A percentile compares a stretch with the other conserved stretches of the same genome.
Evolutionary conservation across 2,329 filamentous ascomycete species (phyloP).

Genomic region (Diatrype stigma): DNA sequence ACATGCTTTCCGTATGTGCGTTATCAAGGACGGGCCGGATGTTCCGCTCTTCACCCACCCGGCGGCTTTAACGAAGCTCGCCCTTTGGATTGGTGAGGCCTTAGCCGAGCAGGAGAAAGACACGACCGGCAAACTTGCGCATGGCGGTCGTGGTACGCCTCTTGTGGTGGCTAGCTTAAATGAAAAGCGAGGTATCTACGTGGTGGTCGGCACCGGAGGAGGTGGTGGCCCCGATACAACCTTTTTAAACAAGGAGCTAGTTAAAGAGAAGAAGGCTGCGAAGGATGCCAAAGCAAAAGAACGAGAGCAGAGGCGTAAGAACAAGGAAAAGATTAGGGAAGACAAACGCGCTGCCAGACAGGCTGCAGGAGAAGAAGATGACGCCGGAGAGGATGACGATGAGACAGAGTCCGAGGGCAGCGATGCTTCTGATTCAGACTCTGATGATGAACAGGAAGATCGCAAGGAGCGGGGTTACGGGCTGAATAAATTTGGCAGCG

Average conservation of each 20-base stretch:
- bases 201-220: slow-evolving; percentile 89
- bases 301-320: slow-evolving; percentile 53
- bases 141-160: slow-evolving; percentile 71
- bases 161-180: slow-evolving; percentile 88
- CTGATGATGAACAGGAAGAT: slow-evolving; percentile 50
- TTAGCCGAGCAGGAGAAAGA: slow-evolving; percentile 85
- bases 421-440: slow-evolving; percentile 44
- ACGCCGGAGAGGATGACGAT: slow-evolving; percentile 46
- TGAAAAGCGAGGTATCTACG: slow-evolving; percentile 79
- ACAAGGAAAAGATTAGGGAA: slow-evolving; percentile 54
- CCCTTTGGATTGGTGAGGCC: slow-evolving; percentile 90
- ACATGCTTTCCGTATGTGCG: slow-evolving; percentile 87
- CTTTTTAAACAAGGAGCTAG: slow-evolving; percentile 63
- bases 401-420: slow-evolving; percentile 48
- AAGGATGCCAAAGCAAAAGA: slow-evolving; percentile 60
- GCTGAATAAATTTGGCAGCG: slow-evolving; percentile 85
- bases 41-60: slow-evolving; percentile 89
- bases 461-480: slow-evolving; percentile 63
- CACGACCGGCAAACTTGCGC: slow-evolving; percentile 61
- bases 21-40: slow-evolving; percentile 93
- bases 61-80: slow-evolving; percentile 86
- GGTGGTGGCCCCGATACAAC: slow-evolving; percentile 72
- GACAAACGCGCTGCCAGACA: slow-evolving; percentile 59
- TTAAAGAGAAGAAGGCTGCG: slow-evolving; percentile 58
- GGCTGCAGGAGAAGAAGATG: slow-evolving; percentile 44